Conservation (phyloP, 495 filamentous ascomycete species). For the Annulohypoxylon stygium region DNA sequence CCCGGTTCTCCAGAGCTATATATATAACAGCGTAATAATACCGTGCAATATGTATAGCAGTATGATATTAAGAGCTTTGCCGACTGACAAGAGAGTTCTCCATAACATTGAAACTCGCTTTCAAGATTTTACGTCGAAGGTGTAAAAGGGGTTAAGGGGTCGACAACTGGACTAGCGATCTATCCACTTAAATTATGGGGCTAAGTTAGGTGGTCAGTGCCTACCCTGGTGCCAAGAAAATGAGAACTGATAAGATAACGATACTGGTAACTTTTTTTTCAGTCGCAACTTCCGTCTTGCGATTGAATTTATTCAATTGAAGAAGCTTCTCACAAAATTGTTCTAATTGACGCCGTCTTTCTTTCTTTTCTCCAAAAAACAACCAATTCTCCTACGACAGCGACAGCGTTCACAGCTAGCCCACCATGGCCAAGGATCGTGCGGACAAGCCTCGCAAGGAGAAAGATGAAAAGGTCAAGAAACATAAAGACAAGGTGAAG, state of each 20-base stretch:
- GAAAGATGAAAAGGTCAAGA: slow-evolving; percentile 38
- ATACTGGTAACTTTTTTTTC: slow-evolving; percentile 22
- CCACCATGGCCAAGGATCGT: slow-evolving; percentile 36
- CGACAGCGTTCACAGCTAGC: neutral
- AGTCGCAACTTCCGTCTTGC: slow-evolving; percentile 3
- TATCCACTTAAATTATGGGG: neutral
- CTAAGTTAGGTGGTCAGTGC: neutral
- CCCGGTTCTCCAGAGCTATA: no score
- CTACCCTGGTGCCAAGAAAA: neutral
- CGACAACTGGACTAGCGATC: neutral
- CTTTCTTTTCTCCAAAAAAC: neutral
- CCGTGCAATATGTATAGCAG: no score
- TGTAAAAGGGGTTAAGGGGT: neutral
- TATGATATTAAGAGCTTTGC: no score
- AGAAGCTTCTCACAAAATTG: neutral
- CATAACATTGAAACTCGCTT: neutral
- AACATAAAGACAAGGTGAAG: slow-evolving; percentile 45
- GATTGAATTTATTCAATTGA: neutral
- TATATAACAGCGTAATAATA: no score
- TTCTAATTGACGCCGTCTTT: neutral
- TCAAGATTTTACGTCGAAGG: neutral
- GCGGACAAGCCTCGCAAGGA: slow-evolving; percentile 35
- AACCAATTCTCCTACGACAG: neutral
- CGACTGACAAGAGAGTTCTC: no score
- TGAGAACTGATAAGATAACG: slow-evolving; percentile 14